These are phyloP conservation scores for Colletotrichum coccodes DNA, from an alignment of 2,329 filamentous ascomycete genomes.

Conservation along the genomic window DNA sequence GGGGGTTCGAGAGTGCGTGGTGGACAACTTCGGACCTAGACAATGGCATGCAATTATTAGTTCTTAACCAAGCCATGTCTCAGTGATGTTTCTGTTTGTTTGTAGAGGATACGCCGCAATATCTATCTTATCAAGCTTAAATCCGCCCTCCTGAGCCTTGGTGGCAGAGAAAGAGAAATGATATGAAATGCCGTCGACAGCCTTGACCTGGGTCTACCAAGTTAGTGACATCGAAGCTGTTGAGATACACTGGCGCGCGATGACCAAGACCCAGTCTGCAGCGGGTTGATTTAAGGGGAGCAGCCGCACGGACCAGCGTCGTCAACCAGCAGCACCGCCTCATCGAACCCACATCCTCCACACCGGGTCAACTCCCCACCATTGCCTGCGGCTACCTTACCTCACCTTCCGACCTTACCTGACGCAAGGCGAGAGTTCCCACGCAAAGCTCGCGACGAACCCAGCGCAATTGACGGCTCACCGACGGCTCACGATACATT, in stretches of 20 bases:
- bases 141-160: neutral
- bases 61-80: conserved; percentile 13
- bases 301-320: conserved; percentile 12
- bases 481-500: neutral
- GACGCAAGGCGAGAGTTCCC: conserved; percentile 10
- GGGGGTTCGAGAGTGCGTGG: conserved; percentile 4
- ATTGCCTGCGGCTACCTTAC: conserved; percentile 30
- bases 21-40: conserved; percentile 31
- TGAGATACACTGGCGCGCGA: neutral
- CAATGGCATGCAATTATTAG: conserved; percentile 32
- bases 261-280: conserved; percentile 5
- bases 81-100: conserved; percentile 14
- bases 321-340: conserved; percentile 27
- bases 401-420: conserved; percentile 23
- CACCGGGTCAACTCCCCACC: conserved; percentile 28
- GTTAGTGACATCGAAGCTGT: neutral
- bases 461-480: neutral
- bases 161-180: neutral
- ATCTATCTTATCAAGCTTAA: neutral
- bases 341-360: conserved; percentile 31
- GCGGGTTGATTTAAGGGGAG: neutral
- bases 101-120: neutral
- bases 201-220: no score
- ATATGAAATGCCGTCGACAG: neutral
- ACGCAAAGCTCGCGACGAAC: conserved; percentile 2